These are phyloP conservation scores for Lophiotrema nucula DNA, from an alignment of 495 filamentous ascomycete species.

Conservation along the genomic window DNA sequence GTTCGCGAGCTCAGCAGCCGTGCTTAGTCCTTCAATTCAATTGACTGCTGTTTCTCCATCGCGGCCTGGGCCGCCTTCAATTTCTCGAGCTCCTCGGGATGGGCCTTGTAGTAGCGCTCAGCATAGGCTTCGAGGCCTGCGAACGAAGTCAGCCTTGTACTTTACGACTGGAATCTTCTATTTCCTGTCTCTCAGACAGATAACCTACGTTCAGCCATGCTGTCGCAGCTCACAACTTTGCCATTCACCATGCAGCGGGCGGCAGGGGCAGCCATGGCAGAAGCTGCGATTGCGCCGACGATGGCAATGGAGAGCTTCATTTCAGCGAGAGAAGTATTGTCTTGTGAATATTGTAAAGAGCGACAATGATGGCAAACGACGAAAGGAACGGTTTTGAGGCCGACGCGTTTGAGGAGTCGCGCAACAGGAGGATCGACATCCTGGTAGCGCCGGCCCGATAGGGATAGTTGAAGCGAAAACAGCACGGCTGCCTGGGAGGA, in stretches of 20 bases:
- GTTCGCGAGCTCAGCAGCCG: no score
- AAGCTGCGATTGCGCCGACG: neutral
- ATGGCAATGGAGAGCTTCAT: constrained; percentile 6
- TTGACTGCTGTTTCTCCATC: no score
- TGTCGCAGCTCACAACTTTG: neutral
- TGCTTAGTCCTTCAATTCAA: no score
- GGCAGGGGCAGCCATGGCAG: neutral
- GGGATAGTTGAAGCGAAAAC: no score
- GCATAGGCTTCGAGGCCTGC: neutral
- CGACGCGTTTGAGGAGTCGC: neutral
- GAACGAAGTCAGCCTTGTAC: neutral
- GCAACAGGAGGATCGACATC: neutral
- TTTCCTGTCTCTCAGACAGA: no score
- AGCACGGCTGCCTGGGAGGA: no score
- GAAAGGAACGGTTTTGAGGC: neutral
- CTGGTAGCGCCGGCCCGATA: neutral
- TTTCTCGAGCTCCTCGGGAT: constrained; percentile 1
- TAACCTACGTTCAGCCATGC: constrained; percentile 5
- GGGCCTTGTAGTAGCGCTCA: constrained; percentile 1
- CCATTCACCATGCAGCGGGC: neutral
- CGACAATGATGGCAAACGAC: neutral
- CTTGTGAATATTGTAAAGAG: neutral
- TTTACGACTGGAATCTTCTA: neutral
- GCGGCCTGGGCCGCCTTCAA: no score
- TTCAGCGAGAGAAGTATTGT: neutral